Base-by-base conservation (phyloP, 208 protist genomes). In the Acanthamoeba triangularis region DNA sequence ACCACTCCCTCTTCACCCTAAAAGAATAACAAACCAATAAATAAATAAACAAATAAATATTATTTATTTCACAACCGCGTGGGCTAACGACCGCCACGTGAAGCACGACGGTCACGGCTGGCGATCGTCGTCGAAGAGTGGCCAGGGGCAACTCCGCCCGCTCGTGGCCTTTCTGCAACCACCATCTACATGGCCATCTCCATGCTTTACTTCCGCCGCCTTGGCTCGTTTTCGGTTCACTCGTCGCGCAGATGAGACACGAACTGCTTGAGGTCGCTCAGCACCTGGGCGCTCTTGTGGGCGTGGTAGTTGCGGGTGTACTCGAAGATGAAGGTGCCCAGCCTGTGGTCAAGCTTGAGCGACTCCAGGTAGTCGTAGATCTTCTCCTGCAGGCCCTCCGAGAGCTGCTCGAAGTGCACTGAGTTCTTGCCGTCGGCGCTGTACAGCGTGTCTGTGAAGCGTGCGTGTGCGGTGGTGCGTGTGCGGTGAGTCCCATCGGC, bases 11-110 rank as follows among this genome's bases (percentile, higher is more conserved):
- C n/a, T n/a, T n/a, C n/a, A n/a, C n/a, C n/a, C n/a, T n/a, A n/a
- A 80, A 47, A 1, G 16, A 85, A 85, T 56, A 85, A 85, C 1
- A 37, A 37, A 76, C 1, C 20, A 41, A 18, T 37, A 76, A 76
- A 80, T 1, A n/a, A n/a, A 14, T 33, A 80, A 80, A 80, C 76
- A 30, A 85, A 85, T 85, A 85, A 85, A 85, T 85, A 85, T 59
- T 85, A 85, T 85, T 85, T 85, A 85, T 85, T 85, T 49, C 76
- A 85, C 44, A 85, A 25, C n/a, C n/a, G n/a, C n/a, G n/a, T n/a
- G n/a, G n/a, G n/a, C n/a, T n/a, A n/a, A n/a, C n/a, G n/a, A n/a
- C n/a, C n/a, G n/a, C n/a, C n/a, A n/a, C n/a, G n/a, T n/a, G n/a
- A n/a, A n/a, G n/a, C n/a, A n/a, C n/a, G n/a, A n/a, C n/a, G n/a